These are phyloP conservation scores for Auricularia heimuer DNA, from an alignment of 768 basidiomycete species.

Conservation along the genomic window DNA sequence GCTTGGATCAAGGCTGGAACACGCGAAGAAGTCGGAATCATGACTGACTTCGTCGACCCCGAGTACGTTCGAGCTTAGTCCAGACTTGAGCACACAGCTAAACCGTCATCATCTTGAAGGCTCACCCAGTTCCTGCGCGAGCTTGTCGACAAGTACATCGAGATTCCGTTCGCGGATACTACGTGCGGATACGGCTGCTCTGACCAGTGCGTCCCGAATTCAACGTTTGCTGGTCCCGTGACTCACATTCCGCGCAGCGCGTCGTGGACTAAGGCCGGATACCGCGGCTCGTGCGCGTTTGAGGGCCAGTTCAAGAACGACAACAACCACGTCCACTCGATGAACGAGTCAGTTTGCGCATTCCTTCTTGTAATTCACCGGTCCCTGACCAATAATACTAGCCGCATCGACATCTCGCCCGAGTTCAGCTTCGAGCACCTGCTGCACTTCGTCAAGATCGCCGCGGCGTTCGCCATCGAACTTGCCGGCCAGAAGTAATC, in stretches of 20 bases:
- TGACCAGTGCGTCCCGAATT: constrained; percentile 55
- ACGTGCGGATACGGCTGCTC: constrained; percentile 92
- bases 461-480: constrained; percentile 70
- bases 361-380: background rate
- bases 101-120: constrained; percentile 28
- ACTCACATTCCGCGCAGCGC: constrained; percentile 36
- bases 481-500: constrained; percentile 31
- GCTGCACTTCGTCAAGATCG: constrained; percentile 75
- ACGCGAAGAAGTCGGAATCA: constrained; percentile 62
- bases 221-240: background rate
- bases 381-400: constrained; percentile 22
- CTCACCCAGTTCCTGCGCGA: constrained; percentile 73
- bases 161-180: constrained; percentile 81
- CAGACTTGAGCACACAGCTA: constrained; percentile 1
- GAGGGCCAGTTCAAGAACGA: constrained; percentile 67
- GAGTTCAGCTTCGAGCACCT: constrained; percentile 91
- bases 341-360: constrained; percentile 55
- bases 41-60: constrained; percentile 72
- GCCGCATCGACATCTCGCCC: constrained; percentile 72
- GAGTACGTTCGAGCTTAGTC: constrained; percentile 26
- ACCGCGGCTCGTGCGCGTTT: constrained; percentile 75
- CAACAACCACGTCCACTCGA: constrained; percentile 76
- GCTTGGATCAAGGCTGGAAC: constrained; percentile 86
- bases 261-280: constrained; percentile 80
- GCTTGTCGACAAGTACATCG: constrained; percentile 67